Conservation (phyloP, 305 asterid species). For the Striga hermonthica region DNA sequence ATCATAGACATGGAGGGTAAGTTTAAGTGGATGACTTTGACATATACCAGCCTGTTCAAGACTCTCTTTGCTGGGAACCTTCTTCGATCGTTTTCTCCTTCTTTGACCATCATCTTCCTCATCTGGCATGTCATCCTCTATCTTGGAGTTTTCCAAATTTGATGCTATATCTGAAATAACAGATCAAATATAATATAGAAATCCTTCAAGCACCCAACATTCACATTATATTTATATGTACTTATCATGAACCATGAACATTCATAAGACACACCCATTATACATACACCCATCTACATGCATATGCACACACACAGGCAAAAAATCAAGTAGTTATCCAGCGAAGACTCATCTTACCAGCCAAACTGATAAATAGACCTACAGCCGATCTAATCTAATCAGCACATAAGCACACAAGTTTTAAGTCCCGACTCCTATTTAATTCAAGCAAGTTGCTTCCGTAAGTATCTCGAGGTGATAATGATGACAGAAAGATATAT, state of each 20-base stretch:
- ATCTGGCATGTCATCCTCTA: slow-evolving; percentile 76
- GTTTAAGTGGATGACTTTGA: slow-evolving; percentile 89
- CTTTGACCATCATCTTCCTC: slow-evolving; percentile 96
- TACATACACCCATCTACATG: no score
- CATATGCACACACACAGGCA: background rate
- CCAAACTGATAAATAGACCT: background rate
- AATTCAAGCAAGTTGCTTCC: background rate
- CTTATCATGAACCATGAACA: background rate
- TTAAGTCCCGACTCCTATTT: background rate
- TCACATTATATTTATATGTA: slow-evolving; percentile 15
- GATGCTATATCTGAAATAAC: slow-evolving; percentile 49
- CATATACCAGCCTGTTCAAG: slow-evolving; percentile 83
- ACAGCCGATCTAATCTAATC: background rate
- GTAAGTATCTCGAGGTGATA: background rate
- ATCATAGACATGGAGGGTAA: slow-evolving; percentile 67
- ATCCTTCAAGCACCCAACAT: slow-evolving; percentile 2
- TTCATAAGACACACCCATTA: no score
- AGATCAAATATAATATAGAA: slow-evolving; percentile 23
- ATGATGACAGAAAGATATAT: no score
- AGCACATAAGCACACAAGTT: background rate
- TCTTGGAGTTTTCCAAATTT: slow-evolving; percentile 60
- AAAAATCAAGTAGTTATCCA: background rate
- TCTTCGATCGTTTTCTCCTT: slow-evolving; percentile 89
- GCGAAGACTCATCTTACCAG: background rate
- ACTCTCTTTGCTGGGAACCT: slow-evolving; percentile 75